phyloP scores from a whole-genome alignment of 176 grass and related monocot species.

The Lolium rigidum region DNA sequence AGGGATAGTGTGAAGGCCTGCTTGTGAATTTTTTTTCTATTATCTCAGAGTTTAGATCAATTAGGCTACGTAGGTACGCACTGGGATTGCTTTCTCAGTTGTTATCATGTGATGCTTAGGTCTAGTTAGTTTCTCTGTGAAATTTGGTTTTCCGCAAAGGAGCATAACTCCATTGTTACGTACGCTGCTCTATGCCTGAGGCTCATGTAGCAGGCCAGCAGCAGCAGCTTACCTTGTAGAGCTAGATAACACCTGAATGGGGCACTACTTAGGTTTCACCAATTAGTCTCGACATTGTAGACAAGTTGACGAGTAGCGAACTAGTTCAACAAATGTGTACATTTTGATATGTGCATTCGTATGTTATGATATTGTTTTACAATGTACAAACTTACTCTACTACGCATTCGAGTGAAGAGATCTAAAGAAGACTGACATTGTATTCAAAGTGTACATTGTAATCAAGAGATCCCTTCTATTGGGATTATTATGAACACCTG shows the following conservation, averaged over 20 bases:
- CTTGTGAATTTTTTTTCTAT: not conserved
- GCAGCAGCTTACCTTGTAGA: not conserved
- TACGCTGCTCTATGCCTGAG: not conserved
- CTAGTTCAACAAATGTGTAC: not conserved
- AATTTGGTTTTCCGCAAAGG: not conserved
- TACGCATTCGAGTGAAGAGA: not conserved
- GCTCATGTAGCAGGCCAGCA: not conserved
- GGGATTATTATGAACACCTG: not conserved
- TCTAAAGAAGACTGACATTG: not conserved
- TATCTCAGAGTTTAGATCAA: not conserved
- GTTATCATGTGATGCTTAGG: not conserved
- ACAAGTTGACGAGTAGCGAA: not conserved
- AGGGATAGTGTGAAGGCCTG: not conserved
- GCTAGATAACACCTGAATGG: not conserved
- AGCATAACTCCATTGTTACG: not conserved
- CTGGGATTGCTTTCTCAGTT: not conserved
- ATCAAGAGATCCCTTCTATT: not conserved
- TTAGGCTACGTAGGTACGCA: not conserved
- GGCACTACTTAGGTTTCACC: not conserved
- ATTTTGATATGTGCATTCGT: not conserved
- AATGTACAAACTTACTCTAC: not conserved
- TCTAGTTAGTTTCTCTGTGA: conserved; percentile 24
- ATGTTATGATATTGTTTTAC: not conserved
- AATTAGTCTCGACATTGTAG: not conserved
- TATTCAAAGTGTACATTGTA: not conserved